Base-by-base conservation (phyloP, 306 rosid species). In the Betula pendula region DNA sequence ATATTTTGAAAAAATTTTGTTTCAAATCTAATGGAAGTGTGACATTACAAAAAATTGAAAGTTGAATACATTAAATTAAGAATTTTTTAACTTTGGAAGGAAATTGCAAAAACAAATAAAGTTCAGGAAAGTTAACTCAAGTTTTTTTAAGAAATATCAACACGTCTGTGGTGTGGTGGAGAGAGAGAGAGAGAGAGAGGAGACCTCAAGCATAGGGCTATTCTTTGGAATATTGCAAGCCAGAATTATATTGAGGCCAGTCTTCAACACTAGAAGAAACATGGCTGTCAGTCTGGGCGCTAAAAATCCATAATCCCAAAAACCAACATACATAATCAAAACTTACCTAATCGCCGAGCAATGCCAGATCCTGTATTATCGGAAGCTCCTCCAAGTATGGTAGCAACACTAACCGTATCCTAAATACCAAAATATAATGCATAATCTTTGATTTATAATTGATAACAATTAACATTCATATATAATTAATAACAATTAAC, bases 321-420 rank as follows among this genome's bases (percentile, higher is more conserved):
- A 74, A 68, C 55, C 55, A 66, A 29, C 67, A 40, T 44, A 77
- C 25, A 38, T 40, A 6, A n/a, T 68, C 31, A 24, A 6, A 22
- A 77, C 51, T 71, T 80, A 95, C 97, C 98, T 83, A 92, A 74
- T 72, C 97, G 83, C 51, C 88, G 88, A 76, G 97, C 97, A 90
- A 91, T 91, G 77, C 91, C 89, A 6, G 97, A 77, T 62, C 97
- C 97, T n/a, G 94, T 88, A 80, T 89, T 92, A 87, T 95, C 97
- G 80, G 91, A 92, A 68, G 84, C 75, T 67, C 96, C 97, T n/a
- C 97, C 97, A 55, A 89, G 94, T 78, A 95, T 78, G 75, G 94
- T 87, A 77, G 96, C 87, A 29, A 87, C 89, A 81, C 90, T 88
- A 42, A 82, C 97, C 24, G 68, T 71, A 75, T 88, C 83, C 84